phyloP scores from a whole-genome alignment of 176 grass and related monocot genomes.

The Secale cereale region DNA sequence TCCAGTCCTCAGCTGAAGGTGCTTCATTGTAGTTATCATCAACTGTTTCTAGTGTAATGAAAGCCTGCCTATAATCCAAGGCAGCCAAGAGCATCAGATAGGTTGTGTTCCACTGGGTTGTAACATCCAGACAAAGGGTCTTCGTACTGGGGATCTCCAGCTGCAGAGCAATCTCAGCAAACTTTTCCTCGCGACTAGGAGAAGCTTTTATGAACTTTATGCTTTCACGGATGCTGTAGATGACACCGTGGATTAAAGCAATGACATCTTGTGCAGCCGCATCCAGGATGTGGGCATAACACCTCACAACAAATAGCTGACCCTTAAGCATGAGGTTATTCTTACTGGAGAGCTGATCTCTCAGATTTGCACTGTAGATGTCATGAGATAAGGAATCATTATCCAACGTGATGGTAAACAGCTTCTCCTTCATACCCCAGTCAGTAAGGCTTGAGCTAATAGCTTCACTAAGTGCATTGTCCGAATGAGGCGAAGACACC shows the following conservation, averaged over 20 bases:
- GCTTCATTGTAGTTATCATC: slow-evolving; percentile 70
- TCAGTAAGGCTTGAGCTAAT: slow-evolving; percentile 54
- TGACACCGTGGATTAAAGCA: slow-evolving; percentile 66
- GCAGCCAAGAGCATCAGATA: slow-evolving; percentile 68
- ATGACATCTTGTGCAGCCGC: slow-evolving; percentile 62
- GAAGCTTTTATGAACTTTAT: slow-evolving; percentile 76
- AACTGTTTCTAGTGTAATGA: slow-evolving; percentile 51
- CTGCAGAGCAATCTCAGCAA: slow-evolving; percentile 60
- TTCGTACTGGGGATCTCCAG: slow-evolving; percentile 62
- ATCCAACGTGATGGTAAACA: slow-evolving; percentile 69
- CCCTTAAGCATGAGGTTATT: slow-evolving; percentile 61
- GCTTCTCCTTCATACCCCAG: slow-evolving; percentile 61
- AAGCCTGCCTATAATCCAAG: slow-evolving; percentile 64
- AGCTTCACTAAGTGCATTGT: slow-evolving; percentile 71
- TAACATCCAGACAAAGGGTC: slow-evolving; percentile 59
- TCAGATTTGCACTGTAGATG: slow-evolving; percentile 76
- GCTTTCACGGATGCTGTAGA: slow-evolving; percentile 78
- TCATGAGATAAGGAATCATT: slow-evolving; percentile 74
- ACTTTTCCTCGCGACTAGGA: slow-evolving; percentile 53
- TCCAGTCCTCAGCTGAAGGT: slow-evolving; percentile 60
- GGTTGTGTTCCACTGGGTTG: slow-evolving; percentile 74
- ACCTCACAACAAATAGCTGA: slow-evolving; percentile 70
- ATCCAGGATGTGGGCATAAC: slow-evolving; percentile 63
- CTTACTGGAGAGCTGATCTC: slow-evolving; percentile 63
- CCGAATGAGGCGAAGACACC: slow-evolving; percentile 72